phyloP scores from a whole-genome alignment of 78 protist genomes.

The Mastigamoeba balamuthi region DNA sequence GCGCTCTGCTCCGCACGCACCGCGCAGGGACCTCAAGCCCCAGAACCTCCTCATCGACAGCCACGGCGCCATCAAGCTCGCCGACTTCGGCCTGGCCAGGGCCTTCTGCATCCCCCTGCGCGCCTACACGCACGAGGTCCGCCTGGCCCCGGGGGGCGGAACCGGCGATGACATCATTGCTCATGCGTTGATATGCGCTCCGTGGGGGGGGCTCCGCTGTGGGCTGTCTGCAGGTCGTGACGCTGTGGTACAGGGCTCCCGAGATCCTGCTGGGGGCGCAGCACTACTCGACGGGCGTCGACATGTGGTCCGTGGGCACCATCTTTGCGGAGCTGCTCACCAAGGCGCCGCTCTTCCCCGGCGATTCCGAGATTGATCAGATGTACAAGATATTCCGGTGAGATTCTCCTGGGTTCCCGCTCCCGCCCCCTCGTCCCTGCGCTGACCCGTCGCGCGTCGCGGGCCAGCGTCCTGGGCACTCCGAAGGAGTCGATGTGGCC shows the following conservation, averaged over 20 bases:
- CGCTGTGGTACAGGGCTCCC: conserved; percentile 98
- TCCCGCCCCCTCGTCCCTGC: background rate
- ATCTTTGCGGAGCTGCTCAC: conserved; percentile 94
- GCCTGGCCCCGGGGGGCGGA: background rate
- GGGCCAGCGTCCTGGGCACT: conserved; percentile 47
- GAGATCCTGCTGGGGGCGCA: conserved; percentile 93
- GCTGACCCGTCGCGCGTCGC: background rate
- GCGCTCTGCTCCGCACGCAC: background rate
- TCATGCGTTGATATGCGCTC: background rate
- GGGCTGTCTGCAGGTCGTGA: conserved; percentile 38
- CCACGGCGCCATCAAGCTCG: conserved; percentile 83
- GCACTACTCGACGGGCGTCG: conserved; percentile 90
- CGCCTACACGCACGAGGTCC: conserved; percentile 88
- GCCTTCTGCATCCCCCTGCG: conserved; percentile 90
- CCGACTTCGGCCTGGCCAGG: conserved; percentile 97
- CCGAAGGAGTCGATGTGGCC: conserved; percentile 84
- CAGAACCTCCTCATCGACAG: conserved; percentile 64
- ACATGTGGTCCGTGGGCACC: conserved; percentile 95
- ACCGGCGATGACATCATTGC: background rate
- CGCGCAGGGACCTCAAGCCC: background rate
- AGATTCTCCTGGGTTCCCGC: background rate
- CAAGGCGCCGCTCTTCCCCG: conserved; percentile 88
- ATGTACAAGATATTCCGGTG: conserved; percentile 79
- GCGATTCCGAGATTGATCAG: conserved; percentile 85
- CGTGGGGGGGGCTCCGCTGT: too few relatives aligned